Conservation (phyloP, 2,329 filamentous ascomycete species). For the Reticulascus tulasneorum region DNA sequence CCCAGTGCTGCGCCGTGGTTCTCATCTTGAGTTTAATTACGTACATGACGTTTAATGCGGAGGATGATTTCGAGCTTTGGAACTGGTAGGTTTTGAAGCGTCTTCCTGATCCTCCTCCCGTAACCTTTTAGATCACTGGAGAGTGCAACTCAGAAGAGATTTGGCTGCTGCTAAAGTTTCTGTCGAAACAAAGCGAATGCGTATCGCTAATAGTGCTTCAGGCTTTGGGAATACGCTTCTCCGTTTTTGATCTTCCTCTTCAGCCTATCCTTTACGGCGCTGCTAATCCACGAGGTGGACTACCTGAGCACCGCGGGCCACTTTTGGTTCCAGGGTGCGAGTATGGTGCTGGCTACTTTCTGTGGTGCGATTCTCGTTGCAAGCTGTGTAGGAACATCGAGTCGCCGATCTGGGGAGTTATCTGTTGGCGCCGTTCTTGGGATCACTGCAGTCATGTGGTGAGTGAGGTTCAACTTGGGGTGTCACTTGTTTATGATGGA, state of each 20-base stretch:
- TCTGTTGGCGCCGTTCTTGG: background rate
- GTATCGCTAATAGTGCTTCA: background rate
- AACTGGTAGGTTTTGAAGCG: slow-evolving; percentile 16
- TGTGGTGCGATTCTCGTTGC: slow-evolving; percentile 3
- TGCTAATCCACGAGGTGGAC: slow-evolving; percentile 3
- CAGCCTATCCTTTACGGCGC: slow-evolving; percentile 71
- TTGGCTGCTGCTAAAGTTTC: too few relatives aligned
- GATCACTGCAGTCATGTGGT: slow-evolving; percentile 6
- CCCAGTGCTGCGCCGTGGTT: slow-evolving; percentile 21
- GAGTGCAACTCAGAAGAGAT: too few relatives aligned
- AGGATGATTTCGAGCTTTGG: slow-evolving; percentile 18
- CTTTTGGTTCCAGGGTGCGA: slow-evolving; percentile 7
- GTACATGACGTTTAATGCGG: slow-evolving; percentile 20
- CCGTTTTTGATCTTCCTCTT: slow-evolving; percentile 61
- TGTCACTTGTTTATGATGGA: background rate
- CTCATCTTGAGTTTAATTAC: slow-evolving; percentile 21
- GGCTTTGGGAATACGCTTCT: slow-evolving; percentile 8
- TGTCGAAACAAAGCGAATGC: too few relatives aligned
- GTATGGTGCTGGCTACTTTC: slow-evolving; percentile 4
- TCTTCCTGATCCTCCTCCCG: accelerated
- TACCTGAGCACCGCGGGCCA: slow-evolving; percentile 1
- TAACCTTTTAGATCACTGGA: too few relatives aligned
- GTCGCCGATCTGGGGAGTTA: background rate
- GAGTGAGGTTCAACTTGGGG: background rate
- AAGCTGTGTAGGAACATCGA: background rate